These are phyloP conservation scores for Arbutus unedo DNA, from an alignment of 148 eudicot species.

Conservation along the genomic window DNA sequence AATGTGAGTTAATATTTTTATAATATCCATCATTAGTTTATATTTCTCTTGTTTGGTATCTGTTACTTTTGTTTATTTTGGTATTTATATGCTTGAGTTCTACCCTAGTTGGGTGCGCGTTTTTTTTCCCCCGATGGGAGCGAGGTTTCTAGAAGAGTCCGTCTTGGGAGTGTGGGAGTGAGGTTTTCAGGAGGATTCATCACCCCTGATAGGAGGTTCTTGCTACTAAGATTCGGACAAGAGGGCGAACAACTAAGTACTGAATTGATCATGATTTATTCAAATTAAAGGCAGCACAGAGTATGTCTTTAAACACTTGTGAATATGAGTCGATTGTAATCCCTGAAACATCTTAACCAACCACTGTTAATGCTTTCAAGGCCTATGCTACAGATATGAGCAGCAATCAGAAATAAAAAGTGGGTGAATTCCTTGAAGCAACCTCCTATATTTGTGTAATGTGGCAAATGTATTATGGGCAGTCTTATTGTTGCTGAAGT, in stretches of 20 bases:
- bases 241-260: not conserved
- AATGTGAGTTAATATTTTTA: too few species aligned
- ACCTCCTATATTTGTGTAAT: not conserved
- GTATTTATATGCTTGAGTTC: too few species aligned
- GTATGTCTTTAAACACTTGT: too few species aligned
- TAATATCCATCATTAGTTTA: too few species aligned
- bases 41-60: too few species aligned
- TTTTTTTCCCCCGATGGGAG: too few species aligned
- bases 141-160: too few species aligned
- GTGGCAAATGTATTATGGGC: not conserved
- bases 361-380: not conserved
- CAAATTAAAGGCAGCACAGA: not conserved
- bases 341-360: not conserved
- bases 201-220: not conserved
- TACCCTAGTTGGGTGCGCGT: too few species aligned
- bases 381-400: not conserved
- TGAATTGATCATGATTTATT: not conserved
- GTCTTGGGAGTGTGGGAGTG: too few species aligned
- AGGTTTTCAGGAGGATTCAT: too few species aligned
- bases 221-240: not conserved
- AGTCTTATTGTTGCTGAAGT: not conserved
- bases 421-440: not conserved
- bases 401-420: not conserved
- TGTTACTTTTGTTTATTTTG: too few species aligned
- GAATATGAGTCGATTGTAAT: too few species aligned